Conservation (phyloP, 2,329 filamentous ascomycete species). For the Tolypocladium ovalisporum region DNA sequence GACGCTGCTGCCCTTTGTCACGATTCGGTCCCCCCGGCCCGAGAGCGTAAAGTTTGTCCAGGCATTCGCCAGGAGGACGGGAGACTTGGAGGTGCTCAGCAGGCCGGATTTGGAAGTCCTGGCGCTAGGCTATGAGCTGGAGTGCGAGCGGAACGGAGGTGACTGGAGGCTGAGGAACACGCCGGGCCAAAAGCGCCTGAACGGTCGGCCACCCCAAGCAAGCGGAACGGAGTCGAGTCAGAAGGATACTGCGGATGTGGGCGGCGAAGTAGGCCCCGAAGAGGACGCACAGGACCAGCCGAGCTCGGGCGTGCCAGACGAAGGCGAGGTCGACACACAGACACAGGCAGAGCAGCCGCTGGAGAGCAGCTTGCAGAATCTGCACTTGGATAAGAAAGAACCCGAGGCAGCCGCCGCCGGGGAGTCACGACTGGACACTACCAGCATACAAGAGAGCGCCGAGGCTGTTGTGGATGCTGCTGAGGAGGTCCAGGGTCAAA, state of each 20-base stretch:
- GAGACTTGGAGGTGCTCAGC: constrained; percentile 80
- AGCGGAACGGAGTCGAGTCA: constrained; percentile 18
- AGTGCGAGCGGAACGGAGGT: constrained; percentile 81
- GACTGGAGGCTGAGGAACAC: constrained; percentile 73
- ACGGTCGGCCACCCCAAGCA: constrained; percentile 40
- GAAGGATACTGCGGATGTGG: constrained; percentile 21
- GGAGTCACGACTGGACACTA: background rate
- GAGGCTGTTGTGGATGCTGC: background rate
- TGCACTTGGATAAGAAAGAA: constrained; percentile 9
- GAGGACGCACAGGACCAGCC: constrained; percentile 12
- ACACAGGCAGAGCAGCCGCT: background rate
- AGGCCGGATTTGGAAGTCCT: constrained; percentile 81
- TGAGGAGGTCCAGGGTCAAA: constrained; percentile 3
- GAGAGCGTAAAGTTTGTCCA: constrained; percentile 70
- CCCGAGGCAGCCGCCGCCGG: background rate
- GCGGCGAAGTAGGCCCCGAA: constrained; percentile 6
- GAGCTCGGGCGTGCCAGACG: background rate
- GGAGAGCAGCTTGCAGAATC: constrained; percentile 10
- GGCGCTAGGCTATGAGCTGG: constrained; percentile 87
- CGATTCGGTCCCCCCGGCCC: constrained; percentile 60
- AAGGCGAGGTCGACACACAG: background rate
- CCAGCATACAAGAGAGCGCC: background rate
- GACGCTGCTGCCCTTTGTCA: constrained; percentile 75
- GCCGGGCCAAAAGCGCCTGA: constrained; percentile 69
- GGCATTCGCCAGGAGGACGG: constrained; percentile 80